Conservation (phyloP, 2,329 filamentous ascomycete genomes). For the Juglanconis juglandina region DNA sequence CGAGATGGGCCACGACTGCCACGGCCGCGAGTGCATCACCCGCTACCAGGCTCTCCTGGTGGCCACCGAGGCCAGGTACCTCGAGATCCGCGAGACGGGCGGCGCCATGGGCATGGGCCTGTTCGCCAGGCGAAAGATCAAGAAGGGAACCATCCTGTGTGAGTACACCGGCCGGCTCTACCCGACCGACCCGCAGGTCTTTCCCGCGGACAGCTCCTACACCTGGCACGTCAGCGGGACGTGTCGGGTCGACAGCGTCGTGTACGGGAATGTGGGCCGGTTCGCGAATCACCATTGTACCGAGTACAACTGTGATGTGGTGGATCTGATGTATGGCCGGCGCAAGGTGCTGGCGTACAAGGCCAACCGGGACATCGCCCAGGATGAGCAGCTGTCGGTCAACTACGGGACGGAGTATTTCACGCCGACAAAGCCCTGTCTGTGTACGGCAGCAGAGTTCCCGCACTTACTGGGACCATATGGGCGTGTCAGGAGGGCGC, state of each 20-base stretch:
- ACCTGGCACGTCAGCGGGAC: neutral
- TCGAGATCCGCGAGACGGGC: neutral
- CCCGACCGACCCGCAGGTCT: neutral
- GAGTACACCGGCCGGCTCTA: slow-evolving; percentile 6
- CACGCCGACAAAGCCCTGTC: neutral
- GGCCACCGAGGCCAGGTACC: neutral
- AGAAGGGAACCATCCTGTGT: neutral
- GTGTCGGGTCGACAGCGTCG: neutral
- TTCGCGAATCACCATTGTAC: slow-evolving; percentile 8
- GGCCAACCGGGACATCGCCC: neutral
- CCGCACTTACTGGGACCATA: neutral
- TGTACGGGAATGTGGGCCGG: slow-evolving; percentile 4
- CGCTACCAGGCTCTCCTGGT: neutral
- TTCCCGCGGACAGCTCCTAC: neutral
- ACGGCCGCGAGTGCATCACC: neutral
- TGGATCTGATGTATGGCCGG: neutral
- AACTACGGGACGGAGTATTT: slow-evolving; percentile 1
- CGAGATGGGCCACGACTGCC: neutral
- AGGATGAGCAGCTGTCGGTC: slow-evolving; percentile 3
- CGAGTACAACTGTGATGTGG: neutral
- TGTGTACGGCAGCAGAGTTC: neutral
- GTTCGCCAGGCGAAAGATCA: neutral
- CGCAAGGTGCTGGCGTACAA: neutral
- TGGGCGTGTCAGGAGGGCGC: neutral
- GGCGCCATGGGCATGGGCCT: slow-evolving; percentile 2